A percentile compares a stretch with the other conserved stretches of the same genome.
These are phyloP conservation scores for Poterioochromonas sp. DNA, from an alignment of 352 stramenopile species.

Conservation along the genomic window DNA sequence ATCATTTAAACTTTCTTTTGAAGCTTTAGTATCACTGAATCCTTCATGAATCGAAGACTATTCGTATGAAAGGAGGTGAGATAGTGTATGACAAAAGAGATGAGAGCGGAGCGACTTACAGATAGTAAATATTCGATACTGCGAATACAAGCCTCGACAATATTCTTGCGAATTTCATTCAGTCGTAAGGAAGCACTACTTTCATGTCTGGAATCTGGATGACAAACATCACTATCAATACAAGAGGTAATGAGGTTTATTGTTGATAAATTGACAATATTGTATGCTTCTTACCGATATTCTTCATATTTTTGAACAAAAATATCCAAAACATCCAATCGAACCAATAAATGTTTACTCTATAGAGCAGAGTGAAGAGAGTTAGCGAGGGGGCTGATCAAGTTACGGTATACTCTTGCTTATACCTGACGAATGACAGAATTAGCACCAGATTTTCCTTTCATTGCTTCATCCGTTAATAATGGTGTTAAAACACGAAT, in stretches of 20 bases:
- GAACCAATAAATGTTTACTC: constrained; percentile 7
- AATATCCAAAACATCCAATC: constrained; percentile 12
- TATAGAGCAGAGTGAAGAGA: not conserved
- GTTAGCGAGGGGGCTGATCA: too few species aligned
- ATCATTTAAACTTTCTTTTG: too few species aligned
- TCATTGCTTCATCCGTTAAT: not conserved
- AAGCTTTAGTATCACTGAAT: too few species aligned
- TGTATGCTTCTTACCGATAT: not conserved
- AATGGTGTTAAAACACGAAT: not conserved
- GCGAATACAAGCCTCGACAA: not conserved
- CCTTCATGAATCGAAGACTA: too few species aligned
- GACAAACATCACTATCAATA: constrained; percentile 1
- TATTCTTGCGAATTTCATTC: not conserved
- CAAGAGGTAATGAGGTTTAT: too few species aligned
- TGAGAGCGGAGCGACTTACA: not conserved
- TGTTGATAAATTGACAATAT: too few species aligned
- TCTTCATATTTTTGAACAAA: not conserved
- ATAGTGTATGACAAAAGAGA: too few species aligned
- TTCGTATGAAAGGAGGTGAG: too few species aligned
- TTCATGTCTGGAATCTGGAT: not conserved
- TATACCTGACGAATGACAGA: not conserved
- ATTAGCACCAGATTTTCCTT: not conserved
- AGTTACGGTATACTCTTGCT: not conserved
- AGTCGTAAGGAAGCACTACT: not conserved
- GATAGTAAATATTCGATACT: not conserved